Conservation (phyloP, 108 stramenopile genomes). For the Pinguiococcus pyrenoidosus region DNA sequence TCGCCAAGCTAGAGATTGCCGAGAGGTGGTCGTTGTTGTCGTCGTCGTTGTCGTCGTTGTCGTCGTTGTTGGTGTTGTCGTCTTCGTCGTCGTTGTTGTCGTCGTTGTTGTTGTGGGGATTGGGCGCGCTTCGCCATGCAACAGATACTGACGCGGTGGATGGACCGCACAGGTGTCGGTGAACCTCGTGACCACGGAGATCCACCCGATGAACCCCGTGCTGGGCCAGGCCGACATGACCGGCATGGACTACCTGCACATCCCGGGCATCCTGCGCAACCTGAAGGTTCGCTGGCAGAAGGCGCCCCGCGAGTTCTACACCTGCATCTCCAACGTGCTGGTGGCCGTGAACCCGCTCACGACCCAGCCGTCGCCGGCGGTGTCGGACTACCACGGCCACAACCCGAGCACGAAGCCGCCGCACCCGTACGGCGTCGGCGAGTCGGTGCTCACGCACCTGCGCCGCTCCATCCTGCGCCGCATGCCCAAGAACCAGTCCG, state of each 20-base stretch:
- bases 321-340: conserved; percentile 2
- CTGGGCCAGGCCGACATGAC: conserved; percentile 11
- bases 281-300: neutral
- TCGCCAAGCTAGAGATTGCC: no score
- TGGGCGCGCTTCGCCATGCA: no score
- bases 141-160: no score
- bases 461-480: neutral
- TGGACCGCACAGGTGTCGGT: no score
- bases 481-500: neutral
- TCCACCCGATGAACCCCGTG: no score
- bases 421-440: conserved; percentile 9
- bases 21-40: no score
- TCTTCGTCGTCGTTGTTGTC: no score
- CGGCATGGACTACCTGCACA: neutral
- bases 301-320: conserved; percentile 1
- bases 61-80: no score
- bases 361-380: neutral
- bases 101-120: no score
- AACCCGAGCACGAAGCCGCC: neutral
- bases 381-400: neutral
- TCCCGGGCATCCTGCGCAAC: neutral
- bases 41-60: no score
- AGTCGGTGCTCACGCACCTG: neutral
- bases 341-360: conserved; percentile 11
- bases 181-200: no score